These are phyloP conservation scores for Microascus cirrosus DNA, from an alignment of 2,329 filamentous ascomycete species.

Conservation along the genomic window DNA sequence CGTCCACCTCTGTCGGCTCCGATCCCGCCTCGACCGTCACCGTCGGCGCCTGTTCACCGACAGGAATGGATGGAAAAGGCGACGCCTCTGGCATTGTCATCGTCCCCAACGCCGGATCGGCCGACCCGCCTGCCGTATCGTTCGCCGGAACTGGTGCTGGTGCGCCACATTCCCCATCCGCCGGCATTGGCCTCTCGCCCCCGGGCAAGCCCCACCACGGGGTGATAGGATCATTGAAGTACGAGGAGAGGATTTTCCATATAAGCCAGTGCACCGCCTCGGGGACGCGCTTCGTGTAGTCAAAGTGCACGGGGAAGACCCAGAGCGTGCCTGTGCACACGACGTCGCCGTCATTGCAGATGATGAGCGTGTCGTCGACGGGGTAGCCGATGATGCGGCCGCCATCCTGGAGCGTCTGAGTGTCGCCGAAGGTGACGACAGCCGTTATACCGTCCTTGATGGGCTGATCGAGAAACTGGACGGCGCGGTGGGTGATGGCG, in stretches of 20 bases:
- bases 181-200: not conserved
- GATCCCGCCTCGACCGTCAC: not conserved
- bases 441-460: slow-evolving; percentile 13
- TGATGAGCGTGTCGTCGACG: slow-evolving; percentile 22
- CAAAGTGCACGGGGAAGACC: not conserved
- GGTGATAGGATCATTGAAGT: slow-evolving; percentile 1
- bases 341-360: slow-evolving; percentile 26
- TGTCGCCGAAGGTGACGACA: slow-evolving; percentile 16
- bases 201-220: slow-evolving; percentile 1
- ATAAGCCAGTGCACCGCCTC: slow-evolving; percentile 18
- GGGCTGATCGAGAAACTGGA: slow-evolving; percentile 12
- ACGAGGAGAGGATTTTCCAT: slow-evolving; percentile 2
- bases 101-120: not conserved
- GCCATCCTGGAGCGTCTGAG: slow-evolving; percentile 16
- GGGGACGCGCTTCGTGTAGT: slow-evolving; percentile 14
- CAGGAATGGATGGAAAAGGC: slow-evolving; percentile 1
- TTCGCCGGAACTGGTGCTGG: not conserved
- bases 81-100: not conserved
- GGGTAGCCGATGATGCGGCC: slow-evolving; percentile 22
- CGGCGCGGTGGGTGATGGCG: slow-evolving; percentile 15
- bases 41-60: not conserved
- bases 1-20: not conserved
- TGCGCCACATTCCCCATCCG: no score
- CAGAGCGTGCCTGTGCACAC: slow-evolving; percentile 22
- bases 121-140: not conserved